A percentile compares a stretch with the other conserved stretches of the same genome.
phyloP scores from a whole-genome alignment of 164 flowering plant species.

The Magnolia officinalis region DNA sequence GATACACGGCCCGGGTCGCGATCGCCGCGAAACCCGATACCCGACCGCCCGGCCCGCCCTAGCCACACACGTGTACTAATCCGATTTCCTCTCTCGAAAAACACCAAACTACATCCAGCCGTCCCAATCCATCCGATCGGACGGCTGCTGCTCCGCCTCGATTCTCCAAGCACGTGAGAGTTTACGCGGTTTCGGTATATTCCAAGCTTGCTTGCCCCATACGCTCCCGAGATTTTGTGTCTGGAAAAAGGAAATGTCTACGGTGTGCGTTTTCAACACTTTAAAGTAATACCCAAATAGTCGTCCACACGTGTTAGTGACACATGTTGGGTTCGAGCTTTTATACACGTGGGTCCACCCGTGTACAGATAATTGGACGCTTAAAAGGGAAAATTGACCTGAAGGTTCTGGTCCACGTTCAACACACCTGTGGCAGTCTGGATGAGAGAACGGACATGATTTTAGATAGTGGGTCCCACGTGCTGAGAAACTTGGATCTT shows the following conservation, averaged over 20 bases:
- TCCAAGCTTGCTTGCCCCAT: not conserved
- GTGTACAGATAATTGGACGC: no score
- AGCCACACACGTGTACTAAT: slow-evolving; percentile 6
- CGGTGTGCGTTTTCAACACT: not conserved
- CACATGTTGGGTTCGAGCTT: no score
- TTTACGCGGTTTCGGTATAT: slow-evolving; percentile 8
- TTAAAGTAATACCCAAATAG: no score
- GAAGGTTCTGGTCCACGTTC: no score
- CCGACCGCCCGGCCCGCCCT: slow-evolving; percentile 8
- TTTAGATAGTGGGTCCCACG: no score
- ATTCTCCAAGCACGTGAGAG: slow-evolving; percentile 1
- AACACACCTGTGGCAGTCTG: no score
- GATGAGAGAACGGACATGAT: no score
- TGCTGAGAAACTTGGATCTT: no score
- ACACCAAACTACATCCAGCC: not conserved
- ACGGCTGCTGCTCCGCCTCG: not conserved
- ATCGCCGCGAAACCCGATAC: slow-evolving; percentile 3
- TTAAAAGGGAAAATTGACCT: no score
- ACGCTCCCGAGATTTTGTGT: not conserved
- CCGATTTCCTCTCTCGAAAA: not conserved
- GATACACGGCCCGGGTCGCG: not conserved
- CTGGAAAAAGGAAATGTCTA: not conserved
- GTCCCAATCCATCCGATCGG: not conserved
- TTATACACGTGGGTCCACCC: no score
- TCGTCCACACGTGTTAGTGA: no score